These are phyloP conservation scores for Kwoniella sp. DNA, from an alignment of 768 basidiomycete species.

Conservation along the genomic window DNA sequence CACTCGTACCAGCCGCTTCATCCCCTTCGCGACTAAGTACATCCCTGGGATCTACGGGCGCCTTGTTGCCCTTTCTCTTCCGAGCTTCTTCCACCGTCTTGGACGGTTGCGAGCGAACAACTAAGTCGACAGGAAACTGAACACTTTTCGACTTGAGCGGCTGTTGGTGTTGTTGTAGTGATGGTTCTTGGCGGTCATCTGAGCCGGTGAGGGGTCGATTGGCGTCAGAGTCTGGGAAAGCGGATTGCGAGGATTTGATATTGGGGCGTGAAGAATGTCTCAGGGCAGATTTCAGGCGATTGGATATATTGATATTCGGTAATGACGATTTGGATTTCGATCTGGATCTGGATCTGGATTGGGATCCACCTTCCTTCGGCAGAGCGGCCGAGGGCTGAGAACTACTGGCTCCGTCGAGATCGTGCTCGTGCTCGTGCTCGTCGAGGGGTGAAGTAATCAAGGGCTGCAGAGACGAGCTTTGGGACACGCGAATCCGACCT, in stretches of 20 bases:
- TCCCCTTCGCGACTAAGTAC: conserved; percentile 68
- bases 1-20: conserved; percentile 66
- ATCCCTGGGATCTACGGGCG: conserved; percentile 63
- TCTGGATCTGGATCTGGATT: background rate
- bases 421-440: conserved; percentile 2
- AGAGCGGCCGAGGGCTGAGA: background rate
- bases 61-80: conserved; percentile 43
- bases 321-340: conserved; percentile 6
- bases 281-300: conserved; percentile 41
- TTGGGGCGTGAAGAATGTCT: conserved; percentile 15
- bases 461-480: conserved; percentile 34
- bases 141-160: conserved; percentile 33
- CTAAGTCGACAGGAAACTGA: conserved; percentile 45
- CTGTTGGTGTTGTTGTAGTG: conserved; percentile 8
- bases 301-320: conserved; percentile 11
- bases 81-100: background rate
- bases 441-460: conserved; percentile 11
- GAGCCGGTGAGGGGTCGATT: background rate
- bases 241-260: conserved; percentile 2
- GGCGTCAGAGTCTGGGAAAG: conserved; percentile 4
- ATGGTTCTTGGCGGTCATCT: background rate
- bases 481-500: conserved; percentile 10
- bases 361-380: background rate
- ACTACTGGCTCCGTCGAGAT: background rate
- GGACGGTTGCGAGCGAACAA: background rate